phyloP scores from a whole-genome alignment of 257 asterid species.

The Plectranthus barbatus region DNA sequence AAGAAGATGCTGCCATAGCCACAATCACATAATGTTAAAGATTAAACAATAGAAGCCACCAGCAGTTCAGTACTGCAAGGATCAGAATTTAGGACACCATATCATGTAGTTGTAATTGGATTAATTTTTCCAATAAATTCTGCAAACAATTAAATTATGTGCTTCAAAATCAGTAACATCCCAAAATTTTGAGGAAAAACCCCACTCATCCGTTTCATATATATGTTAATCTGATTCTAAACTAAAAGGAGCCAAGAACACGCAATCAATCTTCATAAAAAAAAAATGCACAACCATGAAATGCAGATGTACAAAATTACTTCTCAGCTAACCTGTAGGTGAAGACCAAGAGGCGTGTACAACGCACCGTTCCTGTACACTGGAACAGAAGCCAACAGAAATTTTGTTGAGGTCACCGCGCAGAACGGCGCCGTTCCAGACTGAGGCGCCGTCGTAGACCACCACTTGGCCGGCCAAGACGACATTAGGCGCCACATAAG shows the following conservation, averaged over 20 bases:
- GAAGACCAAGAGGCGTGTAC: slow-evolving; percentile 92
- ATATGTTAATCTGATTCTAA: background rate
- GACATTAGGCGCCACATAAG: slow-evolving; percentile 90
- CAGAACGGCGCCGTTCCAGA: slow-evolving; percentile 77
- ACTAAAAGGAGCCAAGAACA: background rate
- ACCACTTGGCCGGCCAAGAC: slow-evolving; percentile 91
- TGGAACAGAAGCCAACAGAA: slow-evolving; percentile 72
- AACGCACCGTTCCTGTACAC: slow-evolving; percentile 80
- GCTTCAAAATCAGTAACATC: background rate
- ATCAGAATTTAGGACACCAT: background rate
- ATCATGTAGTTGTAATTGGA: background rate
- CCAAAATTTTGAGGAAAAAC: background rate
- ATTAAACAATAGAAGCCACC: background rate
- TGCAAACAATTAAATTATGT: background rate
- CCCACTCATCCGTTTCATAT: background rate
- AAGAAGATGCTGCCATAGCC: background rate
- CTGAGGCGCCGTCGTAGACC: slow-evolving; percentile 84
- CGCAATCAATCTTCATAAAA: background rate
- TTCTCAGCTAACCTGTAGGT: slow-evolving; percentile 49
- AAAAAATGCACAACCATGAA: too few relatives aligned
- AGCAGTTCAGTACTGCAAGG: background rate
- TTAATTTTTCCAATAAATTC: background rate
- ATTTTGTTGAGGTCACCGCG: slow-evolving; percentile 89
- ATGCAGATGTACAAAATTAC: too few relatives aligned
- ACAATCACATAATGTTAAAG: background rate